Percentiles rank a stretch among this genome's conserved stretches.
Conservation (phyloP, 2,329 filamentous ascomycete genomes). For the Erysiphe pulchra region DNA sequence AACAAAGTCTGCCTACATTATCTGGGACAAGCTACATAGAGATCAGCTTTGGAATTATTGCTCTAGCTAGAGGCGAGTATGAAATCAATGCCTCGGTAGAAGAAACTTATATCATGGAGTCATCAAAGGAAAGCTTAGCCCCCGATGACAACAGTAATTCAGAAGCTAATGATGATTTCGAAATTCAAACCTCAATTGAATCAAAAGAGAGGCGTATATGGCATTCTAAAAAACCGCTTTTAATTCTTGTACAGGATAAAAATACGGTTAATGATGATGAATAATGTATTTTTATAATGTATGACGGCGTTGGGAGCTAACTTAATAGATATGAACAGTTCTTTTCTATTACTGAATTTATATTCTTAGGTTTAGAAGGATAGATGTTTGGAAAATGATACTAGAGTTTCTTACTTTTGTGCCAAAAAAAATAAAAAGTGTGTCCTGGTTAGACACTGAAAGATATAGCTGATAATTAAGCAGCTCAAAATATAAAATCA, state of each 20-base stretch:
- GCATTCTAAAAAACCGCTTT: conserved; percentile 32
- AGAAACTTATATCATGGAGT: conserved; percentile 32
- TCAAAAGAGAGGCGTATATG: conserved; percentile 35
- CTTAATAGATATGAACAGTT: no score
- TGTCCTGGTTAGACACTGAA: no score
- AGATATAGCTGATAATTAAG: no score
- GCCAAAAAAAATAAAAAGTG: no score
- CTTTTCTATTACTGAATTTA: no score
- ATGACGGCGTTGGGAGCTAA: neutral
- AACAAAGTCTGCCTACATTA: conserved; percentile 43
- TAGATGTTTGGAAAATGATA: no score
- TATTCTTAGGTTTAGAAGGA: no score
- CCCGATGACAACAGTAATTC: conserved; percentile 14
- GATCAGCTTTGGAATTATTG: conserved; percentile 42
- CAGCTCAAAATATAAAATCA: no score
- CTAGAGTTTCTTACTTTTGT: no score
- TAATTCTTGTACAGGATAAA: conserved; percentile 25
- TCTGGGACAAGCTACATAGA: conserved; percentile 30
- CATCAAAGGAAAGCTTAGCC: conserved; percentile 5
- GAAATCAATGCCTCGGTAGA: conserved; percentile 62
- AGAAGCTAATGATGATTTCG: conserved; percentile 17
- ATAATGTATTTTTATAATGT: neutral
- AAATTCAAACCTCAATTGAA: conserved; percentile 29
- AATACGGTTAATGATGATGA: neutral
- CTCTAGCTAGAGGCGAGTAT: conserved; percentile 57